Evolutionary conservation across 768 basidiomycete species (phyloP), one percentile per base, ranked within the genome.

Genomic region (Ramaria sp.): DNA sequence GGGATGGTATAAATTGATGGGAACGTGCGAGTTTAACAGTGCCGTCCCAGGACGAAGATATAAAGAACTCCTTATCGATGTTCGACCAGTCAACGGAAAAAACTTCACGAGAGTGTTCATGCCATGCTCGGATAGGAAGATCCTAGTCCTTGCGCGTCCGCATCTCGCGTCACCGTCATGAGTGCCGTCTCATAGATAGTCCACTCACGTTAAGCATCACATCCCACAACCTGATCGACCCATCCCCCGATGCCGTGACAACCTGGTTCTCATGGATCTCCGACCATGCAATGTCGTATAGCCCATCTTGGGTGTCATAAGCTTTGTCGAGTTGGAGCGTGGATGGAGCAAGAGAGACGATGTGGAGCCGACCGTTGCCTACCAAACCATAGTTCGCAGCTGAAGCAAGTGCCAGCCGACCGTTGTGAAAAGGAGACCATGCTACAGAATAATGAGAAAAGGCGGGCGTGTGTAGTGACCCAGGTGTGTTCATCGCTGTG

Each of bases 71-170:
- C 65, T 95, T 96, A 61, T 84, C 82, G 58, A 94, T 67, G 68
- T 96, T 98, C 58, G 86, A 92, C 94, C 95, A 98, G 66, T 98
- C 90, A 5, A 97, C 81, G 10, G 85, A 86, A 71, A 89, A 93
- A 6, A 93, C 90, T 66, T 98, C 95, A 48, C 84, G 80, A 12
- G 83, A 81, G 67, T 98, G 95, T 67, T 98, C 95, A 61, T 90
- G 86, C 94, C 95, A 98, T 48, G 79, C 81, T 57, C 83, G 81
- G 60, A 97, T 85, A 1, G 95, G 94, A 52, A 85, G 78, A 61
- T 91, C 86, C 92, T 97, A 69, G 13, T 25, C 57, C 48, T 47
- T 34, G 36, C 55, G 58, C 42, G 41, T 47, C 58, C 64, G 66
- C 55, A 38, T 60, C 48, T 58, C 51, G 52, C 50, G 50, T 47